phyloP scores from a whole-genome alignment of 495 filamentous ascomycete genomes.

The Pyrenopolyporus hunteri region DNA sequence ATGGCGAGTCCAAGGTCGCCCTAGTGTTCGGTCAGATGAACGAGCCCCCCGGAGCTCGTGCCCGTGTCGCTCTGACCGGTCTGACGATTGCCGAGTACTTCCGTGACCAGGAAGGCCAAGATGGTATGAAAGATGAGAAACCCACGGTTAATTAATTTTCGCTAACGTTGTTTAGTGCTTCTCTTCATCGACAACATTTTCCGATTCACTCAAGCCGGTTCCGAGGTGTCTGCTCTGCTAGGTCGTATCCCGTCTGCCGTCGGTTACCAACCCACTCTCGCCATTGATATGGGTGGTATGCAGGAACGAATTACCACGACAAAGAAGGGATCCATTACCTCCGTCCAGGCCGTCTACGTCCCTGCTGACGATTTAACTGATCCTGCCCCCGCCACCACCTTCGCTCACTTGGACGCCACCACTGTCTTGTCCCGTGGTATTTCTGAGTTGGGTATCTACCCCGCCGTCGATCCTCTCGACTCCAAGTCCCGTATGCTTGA shows the following conservation, averaged over 20 bases:
- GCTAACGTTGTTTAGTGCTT: conserved; percentile 65
- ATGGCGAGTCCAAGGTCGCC: conserved; percentile 99
- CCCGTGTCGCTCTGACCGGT: conserved; percentile 97
- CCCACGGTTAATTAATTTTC: neutral
- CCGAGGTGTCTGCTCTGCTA: conserved; percentile 98
- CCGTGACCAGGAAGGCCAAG: conserved; percentile 97
- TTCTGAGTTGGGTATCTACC: conserved; percentile 99
- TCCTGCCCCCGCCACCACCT: conserved; percentile 98
- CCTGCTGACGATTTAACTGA: conserved; percentile 99
- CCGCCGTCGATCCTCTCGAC: conserved; percentile 98
- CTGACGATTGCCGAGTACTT: conserved; percentile 94
- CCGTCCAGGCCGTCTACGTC: conserved; percentile 99
- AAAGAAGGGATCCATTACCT: conserved; percentile 99
- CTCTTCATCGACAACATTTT: conserved; percentile 99
- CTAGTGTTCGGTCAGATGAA: conserved; percentile 99
- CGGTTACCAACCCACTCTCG: conserved; percentile 99
- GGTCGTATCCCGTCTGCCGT: conserved; percentile 99
- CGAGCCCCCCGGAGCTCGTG: conserved; percentile 99
- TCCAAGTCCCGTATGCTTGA: conserved; percentile 99
- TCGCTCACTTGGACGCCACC: conserved; percentile 99
- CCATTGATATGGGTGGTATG: conserved; percentile 99
- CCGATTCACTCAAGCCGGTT: conserved; percentile 99
- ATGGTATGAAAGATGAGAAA: conserved; percentile 58
- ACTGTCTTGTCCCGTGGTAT: conserved; percentile 99
- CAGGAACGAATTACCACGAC: conserved; percentile 99